Conservation (phyloP, 2,329 filamentous ascomycete genomes). For the Pseudocercospora musae region DNA sequence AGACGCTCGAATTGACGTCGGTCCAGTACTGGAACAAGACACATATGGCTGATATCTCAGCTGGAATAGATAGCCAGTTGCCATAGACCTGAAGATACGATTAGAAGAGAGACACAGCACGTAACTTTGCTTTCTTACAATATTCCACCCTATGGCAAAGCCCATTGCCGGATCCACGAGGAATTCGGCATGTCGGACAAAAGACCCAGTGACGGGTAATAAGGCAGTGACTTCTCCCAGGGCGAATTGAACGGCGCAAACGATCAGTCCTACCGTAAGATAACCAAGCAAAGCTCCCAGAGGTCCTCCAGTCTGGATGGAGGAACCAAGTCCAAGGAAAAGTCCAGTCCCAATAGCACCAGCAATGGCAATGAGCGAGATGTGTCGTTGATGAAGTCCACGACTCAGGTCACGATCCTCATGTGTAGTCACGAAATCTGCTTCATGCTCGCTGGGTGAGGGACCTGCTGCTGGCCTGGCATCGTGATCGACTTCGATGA, state of each 20-base stretch:
- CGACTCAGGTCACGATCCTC: constrained; percentile 43
- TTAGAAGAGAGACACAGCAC: background rate
- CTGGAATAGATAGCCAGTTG: constrained; percentile 33
- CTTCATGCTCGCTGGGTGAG: constrained; percentile 8
- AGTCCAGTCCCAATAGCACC: constrained; percentile 71
- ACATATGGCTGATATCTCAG: constrained; percentile 32
- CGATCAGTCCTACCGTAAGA: constrained; percentile 49
- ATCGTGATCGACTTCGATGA: background rate
- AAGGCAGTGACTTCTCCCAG: constrained; percentile 52
- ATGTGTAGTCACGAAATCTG: constrained; percentile 29
- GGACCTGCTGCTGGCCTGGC: constrained; percentile 5
- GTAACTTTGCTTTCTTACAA: constrained; percentile 1
- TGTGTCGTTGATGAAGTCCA: constrained; percentile 52
- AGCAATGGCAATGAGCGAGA: constrained; percentile 66
- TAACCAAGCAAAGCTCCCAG: constrained; percentile 53
- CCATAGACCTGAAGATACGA: constrained; percentile 22
- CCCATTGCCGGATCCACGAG: constrained; percentile 49
- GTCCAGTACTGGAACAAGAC: constrained; percentile 34
- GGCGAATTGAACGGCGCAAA: constrained; percentile 51
- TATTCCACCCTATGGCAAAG: constrained; percentile 28
- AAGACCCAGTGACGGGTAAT: constrained; percentile 51
- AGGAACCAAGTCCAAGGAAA: constrained; percentile 54
- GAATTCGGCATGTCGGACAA: constrained; percentile 51
- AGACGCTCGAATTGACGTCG: constrained; percentile 35
- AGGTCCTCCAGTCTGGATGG: constrained; percentile 52